Evolutionary conservation across 495 filamentous ascomycete species (phyloP), one percentile per base, ranked within the genome.

Genomic region (Lasiosphaeria miniovina): DNA sequence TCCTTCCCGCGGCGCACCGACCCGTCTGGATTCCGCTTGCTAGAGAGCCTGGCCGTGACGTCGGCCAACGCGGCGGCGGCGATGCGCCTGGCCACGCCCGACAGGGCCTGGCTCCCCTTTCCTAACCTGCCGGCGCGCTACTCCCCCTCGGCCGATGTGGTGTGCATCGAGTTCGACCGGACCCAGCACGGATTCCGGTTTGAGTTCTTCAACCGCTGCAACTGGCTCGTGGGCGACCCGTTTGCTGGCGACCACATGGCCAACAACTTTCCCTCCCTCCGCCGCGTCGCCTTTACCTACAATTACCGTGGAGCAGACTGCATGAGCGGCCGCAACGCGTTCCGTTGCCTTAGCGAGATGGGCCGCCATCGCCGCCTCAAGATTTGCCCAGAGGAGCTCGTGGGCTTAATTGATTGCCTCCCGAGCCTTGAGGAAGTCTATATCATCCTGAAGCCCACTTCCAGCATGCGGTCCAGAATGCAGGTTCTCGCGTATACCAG

Each of bases 361-460:
- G 8, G 14, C 1, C 4, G 10, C 12, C 17, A 55, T 8, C 1
- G 31, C 2, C 5, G 45, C 1, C 43, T 41, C 6, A 52, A 12
- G 1, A 34, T 63, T 11, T 70, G 69, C 31, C 57, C 67, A 1
- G 31, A 58, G 14, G 15, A 55, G 24, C 2, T 71, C 2, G 40
- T 17, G 4, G 54, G 60, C 0, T 66, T 72, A 6, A 3, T 74
- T 0, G 32, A 49, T 4, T 61, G 41, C 49, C 71, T 74, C 24
- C 52, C 55, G 0, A 43, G 64, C 35, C 46, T 72, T 0, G 55
- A 69, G 45, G 38, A 41, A 11, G 55, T 74, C 33, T 72, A 64
- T 48, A 48, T 72, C 54, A 49, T 71, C 10, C 24, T 61, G 3
- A 51, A 59, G 4, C 45, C 35, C 1, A 1, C 8, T 15, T 32